Conservation (phyloP, 306 rosid genomes). For the Vigna mungo region DNA sequence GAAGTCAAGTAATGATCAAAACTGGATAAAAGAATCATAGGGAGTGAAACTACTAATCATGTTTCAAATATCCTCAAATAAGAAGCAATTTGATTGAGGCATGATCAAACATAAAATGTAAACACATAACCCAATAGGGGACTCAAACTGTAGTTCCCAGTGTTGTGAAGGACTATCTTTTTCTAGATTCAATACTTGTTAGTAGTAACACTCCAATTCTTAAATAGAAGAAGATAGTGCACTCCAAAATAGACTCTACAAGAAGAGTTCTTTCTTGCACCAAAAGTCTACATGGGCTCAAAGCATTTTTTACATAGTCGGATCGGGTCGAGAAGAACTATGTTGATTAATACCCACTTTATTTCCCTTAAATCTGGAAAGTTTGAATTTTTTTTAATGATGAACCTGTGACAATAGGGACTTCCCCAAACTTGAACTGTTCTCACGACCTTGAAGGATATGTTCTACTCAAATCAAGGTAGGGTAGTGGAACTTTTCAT, state of each 20-base stretch:
- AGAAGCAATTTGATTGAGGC: not conserved
- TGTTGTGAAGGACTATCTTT: not conserved
- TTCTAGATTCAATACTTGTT: not conserved
- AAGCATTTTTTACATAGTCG: not conserved
- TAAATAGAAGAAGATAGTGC: not conserved
- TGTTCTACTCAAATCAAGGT: no score
- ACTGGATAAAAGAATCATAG: conserved; percentile 27
- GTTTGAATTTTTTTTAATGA: no score
- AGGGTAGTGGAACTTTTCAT: no score
- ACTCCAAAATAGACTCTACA: conserved; percentile 1
- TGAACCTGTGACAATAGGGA: no score
- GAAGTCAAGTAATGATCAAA: conserved; percentile 28
- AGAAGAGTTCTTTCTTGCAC: not conserved
- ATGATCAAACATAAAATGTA: not conserved
- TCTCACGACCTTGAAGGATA: no score
- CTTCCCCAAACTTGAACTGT: no score
- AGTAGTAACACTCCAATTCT: not conserved
- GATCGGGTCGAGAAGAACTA: not conserved
- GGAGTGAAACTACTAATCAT: conserved; percentile 19
- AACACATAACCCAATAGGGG: not conserved
- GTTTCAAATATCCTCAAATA: not conserved
- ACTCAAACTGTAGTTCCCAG: not conserved
- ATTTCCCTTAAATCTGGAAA: no score
- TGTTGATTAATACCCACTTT: not conserved
- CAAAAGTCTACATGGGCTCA: not conserved